Base-by-base conservation (phyloP, 495 filamentous ascomycete species). In the Xylona heveae region DNA sequence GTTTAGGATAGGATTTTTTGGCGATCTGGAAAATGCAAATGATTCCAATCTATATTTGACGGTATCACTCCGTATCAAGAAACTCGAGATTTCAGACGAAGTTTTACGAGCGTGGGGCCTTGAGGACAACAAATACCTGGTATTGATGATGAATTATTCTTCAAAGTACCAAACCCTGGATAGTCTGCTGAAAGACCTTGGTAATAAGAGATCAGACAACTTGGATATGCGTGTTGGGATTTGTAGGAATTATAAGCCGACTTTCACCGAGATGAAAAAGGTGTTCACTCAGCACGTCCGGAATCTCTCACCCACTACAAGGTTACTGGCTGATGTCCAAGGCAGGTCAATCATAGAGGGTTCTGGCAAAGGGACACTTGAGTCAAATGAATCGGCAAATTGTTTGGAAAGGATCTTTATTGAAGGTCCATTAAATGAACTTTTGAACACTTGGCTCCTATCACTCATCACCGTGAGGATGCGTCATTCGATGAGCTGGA, bases 31-130 rank as follows among this genome's bases (percentile, higher is more conserved):
- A 12, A 44, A 45, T 5, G 33, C 39, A 0, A 25, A 32, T 10
- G 44, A 53, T 6, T 66, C 60, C 23, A n/a, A n/a, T n/a, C n/a
- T n/a, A n/a, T 59, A 63, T 15, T 41, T 81, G 31, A 73, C 66
- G 20, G 37, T 91, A 5, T 74, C 74, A 0, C 62, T 75, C 28
- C 71, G 70, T 1, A 62, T 81, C 30, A 51, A 55, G 0, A 76
- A 75, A 38, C 61, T 93, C 2, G 72, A 63, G 1, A 66, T 95
- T 18, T 81, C 81, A 2, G 61, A 76, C 18, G 78, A 84, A 38
- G 75, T 68, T 1, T 60, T 76, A 50, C 61, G 69, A 39, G 75
- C 80, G 9, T 95, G 85, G 85, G 58, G 71, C 31, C 48, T 95
- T 12, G 44, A 63, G 9, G 47, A 54, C 0, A 48, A 53, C 0